Percentiles rank a stretch among this genome's conserved stretches.
phyloP scores from a whole-genome alignment of 2,329 filamentous ascomycete genomes.

The Thermomyces lanuginosus region DNA sequence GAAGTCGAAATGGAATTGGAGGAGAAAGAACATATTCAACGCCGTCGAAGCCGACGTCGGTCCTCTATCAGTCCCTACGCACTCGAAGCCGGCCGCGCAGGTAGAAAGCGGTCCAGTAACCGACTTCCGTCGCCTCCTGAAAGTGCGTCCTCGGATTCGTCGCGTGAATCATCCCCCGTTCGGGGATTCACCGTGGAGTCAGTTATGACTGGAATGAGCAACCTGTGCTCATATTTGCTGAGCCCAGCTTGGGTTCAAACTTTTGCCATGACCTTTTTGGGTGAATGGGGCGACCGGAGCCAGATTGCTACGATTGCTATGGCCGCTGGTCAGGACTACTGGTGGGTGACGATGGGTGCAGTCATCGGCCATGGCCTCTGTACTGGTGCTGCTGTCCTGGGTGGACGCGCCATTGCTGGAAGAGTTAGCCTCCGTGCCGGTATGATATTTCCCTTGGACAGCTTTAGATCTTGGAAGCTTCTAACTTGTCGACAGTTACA shows the following conservation, averaged over 20 bases:
- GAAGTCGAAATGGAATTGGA: constrained; percentile 90
- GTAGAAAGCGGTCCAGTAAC: constrained; percentile 54
- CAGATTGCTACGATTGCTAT: constrained; percentile 98
- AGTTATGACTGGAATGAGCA: constrained; percentile 52
- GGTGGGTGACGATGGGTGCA: constrained; percentile 91
- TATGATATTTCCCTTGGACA: constrained; percentile 40
- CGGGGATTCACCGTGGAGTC: constrained; percentile 30
- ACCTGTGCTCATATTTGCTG: constrained; percentile 71
- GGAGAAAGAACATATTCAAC: constrained; percentile 69
- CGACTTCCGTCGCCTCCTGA: constrained; percentile 66
- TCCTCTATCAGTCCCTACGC: constrained; percentile 58
- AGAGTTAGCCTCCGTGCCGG: constrained; percentile 89
- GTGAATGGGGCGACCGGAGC: constrained; percentile 93
- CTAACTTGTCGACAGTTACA: constrained; percentile 47
- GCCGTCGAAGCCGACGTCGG: constrained; percentile 47
- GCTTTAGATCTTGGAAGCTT: background rate
- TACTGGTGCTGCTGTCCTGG: constrained; percentile 79
- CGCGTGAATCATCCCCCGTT: constrained; percentile 40
- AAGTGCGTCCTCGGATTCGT: constrained; percentile 61
- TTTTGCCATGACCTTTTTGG: constrained; percentile 96
- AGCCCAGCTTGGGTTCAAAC: constrained; percentile 98
- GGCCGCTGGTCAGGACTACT: constrained; percentile 96
- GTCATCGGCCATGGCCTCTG: constrained; percentile 75
- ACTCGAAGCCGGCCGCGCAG: constrained; percentile 62
- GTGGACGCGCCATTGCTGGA: constrained; percentile 81